Conservation (phyloP, 169 alveolate species). For the Cryptosporidium sp. region DNA sequence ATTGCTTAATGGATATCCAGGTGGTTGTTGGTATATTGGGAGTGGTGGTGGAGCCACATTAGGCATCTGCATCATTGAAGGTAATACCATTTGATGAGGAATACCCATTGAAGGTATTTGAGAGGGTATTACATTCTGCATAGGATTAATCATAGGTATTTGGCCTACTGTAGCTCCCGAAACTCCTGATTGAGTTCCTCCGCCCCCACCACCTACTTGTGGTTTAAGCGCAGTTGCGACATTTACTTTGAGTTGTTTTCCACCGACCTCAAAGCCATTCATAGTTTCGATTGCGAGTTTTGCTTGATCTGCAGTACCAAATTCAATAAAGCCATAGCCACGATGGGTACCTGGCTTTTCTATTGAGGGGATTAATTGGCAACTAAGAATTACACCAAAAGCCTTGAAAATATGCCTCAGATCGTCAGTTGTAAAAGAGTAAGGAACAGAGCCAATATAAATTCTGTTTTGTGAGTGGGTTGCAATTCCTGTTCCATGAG, state of each 20-base stretch:
- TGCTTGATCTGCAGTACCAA: conserved; percentile 81
- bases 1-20: conserved; percentile 25
- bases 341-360: conserved; percentile 81
- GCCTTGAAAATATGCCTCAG: conserved; percentile 79
- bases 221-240: conserved; percentile 78
- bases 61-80: conserved; percentile 62
- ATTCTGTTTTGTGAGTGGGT: conserved; percentile 76
- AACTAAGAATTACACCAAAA: conserved; percentile 79
- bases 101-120: conserved; percentile 65
- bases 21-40: conserved; percentile 66
- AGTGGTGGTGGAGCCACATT: conserved; percentile 76
- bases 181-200: conserved; percentile 15
- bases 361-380: conserved; percentile 79
- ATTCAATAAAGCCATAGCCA: conserved; percentile 85
- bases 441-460: conserved; percentile 82
- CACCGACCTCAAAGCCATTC: conserved; percentile 85
- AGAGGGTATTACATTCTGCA: conserved; percentile 53
- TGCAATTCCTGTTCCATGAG: conserved; percentile 63
- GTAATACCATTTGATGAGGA: conserved; percentile 67
- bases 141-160: conserved; percentile 43
- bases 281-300: conserved; percentile 83
- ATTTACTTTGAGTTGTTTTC: conserved; percentile 80
- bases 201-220: neutral
- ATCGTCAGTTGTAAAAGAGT: conserved; percentile 79
- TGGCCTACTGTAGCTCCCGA: conserved; percentile 32